Base-by-base conservation (phyloP, 768 basidiomycete genomes). In the Tylopilus felleus region DNA sequence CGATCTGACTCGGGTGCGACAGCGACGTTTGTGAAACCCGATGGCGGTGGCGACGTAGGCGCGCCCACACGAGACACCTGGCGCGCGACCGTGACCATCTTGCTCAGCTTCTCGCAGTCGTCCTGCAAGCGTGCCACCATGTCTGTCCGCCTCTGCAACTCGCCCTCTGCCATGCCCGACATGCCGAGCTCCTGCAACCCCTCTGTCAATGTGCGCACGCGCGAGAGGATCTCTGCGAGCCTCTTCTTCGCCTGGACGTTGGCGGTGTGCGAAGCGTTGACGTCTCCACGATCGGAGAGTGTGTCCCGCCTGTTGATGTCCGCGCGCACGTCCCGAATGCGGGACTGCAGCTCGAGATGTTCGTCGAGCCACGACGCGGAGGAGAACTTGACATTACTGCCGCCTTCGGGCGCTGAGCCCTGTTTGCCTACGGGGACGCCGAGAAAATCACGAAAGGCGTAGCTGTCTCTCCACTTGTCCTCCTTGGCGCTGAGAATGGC, bases 281-380 rank as follows among this genome's bases (percentile, higher is more conserved):
- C 73, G 73, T 94, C 92, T 13, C 84, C 84, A 39, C 81, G 79
- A 56, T 87, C 83, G 5, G 86, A 81, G 53, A 95, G 81, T 0
- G 92, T 85, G 69, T 97, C 93, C 47, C 95, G 86, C 66, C 88
- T 83, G 73, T 92, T 88, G 70, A 97, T 81, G 59, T 89, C 85
- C 4, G 93, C 87, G 61, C 93, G 88, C 56, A 95, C 80, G 61
- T 86, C 84, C 36, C 95, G 85, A 42, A 93, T 77, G 29, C 84
- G 80, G 14, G 83, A 74, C 66, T 92, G 89, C 9, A 96, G 72
- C 49, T 87, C 85, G 49, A 81, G 72, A 63, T 94, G 90, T 70
- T 97, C 96, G 57, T 94, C 89, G 16, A 97, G 80, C 95, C 96
- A 98, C 40, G 84, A 82, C 9, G 90, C 75, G 1, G 82, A 77